Conservation (phyloP, 441 rosid genomes). For the Biscutella auriculata region DNA sequence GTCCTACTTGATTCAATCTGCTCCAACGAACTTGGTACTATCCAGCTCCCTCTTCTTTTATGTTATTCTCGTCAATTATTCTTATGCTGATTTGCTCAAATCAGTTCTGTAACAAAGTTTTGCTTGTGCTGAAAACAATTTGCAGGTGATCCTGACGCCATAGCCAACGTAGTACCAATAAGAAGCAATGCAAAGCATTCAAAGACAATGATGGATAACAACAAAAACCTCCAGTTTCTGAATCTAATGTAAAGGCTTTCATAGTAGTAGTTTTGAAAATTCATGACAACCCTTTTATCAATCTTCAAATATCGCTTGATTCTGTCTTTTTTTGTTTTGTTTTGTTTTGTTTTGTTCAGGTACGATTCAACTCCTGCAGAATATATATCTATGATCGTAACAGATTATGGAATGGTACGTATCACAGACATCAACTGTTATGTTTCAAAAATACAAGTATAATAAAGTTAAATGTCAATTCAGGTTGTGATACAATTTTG, state of each 20-base stretch:
- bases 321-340: neutral
- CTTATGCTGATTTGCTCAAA: neutral
- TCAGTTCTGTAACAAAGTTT: neutral
- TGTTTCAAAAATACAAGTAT: no score
- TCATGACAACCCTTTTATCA: neutral
- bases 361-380: constrained; percentile 65
- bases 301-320: neutral
- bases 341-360: no score
- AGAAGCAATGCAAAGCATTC: constrained; percentile 23
- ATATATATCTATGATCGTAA: constrained; percentile 50
- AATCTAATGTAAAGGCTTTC: constrained; percentile 38
- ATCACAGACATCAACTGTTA: neutral
- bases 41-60: neutral
- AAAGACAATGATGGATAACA: constrained; percentile 24
- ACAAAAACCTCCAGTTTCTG: constrained; percentile 41
- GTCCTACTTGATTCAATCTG: constrained; percentile 65
- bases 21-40: constrained; percentile 52
- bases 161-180: constrained; percentile 32
- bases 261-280: neutral
- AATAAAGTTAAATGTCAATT: no score
- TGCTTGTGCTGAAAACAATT: neutral
- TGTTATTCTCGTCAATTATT: neutral
- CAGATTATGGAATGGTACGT: constrained; percentile 67
- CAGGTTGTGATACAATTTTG: neutral
- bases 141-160: constrained; percentile 46